These are phyloP conservation scores for Microcyclosporella mali DNA, from an alignment of 2,329 filamentous ascomycete species.

Conservation along the genomic window DNA sequence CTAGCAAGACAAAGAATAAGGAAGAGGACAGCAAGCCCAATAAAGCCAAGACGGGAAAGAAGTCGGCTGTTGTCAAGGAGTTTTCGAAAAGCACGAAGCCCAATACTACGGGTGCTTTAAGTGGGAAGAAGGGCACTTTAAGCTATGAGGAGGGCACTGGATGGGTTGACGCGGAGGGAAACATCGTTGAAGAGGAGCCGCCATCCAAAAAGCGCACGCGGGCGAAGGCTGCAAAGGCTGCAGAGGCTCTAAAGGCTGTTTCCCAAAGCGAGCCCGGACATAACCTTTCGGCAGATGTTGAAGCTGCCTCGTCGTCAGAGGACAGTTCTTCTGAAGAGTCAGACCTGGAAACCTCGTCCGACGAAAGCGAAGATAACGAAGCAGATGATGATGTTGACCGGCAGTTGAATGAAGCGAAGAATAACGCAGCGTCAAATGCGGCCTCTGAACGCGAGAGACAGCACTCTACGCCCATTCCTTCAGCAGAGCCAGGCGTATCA, in stretches of 20 bases:
- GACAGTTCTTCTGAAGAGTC: constrained; percentile 2
- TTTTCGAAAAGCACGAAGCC: constrained; percentile 76
- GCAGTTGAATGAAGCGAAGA: constrained; percentile 15
- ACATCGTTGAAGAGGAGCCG: constrained; percentile 58
- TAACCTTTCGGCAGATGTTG: constrained; percentile 2
- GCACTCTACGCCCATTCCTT: constrained; percentile 3
- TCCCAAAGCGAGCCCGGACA: not conserved
- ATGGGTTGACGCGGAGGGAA: constrained; percentile 76
- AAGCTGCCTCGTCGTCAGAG: constrained; percentile 4
- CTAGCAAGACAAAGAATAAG: constrained; percentile 54
- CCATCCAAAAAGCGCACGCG: constrained; percentile 27
- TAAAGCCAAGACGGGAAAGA: constrained; percentile 51
- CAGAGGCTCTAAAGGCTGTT: constrained; percentile 3
- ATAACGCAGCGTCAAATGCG: constrained; percentile 16
- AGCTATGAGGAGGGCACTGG: constrained; percentile 79
- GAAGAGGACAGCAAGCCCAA: constrained; percentile 55
- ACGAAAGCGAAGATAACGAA: constrained; percentile 4
- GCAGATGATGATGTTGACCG: constrained; percentile 10
- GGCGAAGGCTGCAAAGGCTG: constrained; percentile 10
- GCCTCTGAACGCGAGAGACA: constrained; percentile 5
- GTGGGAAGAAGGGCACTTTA: constrained; percentile 37
- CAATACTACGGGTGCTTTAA: constrained; percentile 38
- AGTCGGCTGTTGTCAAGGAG: constrained; percentile 72
- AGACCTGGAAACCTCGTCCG: constrained; percentile 1
- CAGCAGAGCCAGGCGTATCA: constrained; percentile 2